Conservation (phyloP, 441 rosid species). For the Brassica hybrid region DNA sequence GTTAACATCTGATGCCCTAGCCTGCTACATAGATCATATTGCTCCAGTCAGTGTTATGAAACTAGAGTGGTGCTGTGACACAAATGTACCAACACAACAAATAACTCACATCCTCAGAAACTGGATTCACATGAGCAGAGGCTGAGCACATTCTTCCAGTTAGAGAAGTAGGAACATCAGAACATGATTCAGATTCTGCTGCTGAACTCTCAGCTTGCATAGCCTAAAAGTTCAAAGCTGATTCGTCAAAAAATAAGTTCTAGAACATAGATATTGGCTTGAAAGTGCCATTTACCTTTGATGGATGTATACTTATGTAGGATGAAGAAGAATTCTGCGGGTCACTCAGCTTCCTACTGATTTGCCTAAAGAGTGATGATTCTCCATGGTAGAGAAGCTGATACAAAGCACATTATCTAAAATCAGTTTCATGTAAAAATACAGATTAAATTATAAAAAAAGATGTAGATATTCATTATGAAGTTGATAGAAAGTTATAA, state of each 20-base stretch:
- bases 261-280: conserved; percentile 14
- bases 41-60: conserved; percentile 13
- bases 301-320: conserved; percentile 53
- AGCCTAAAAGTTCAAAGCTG: conserved; percentile 49
- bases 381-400: conserved; percentile 77
- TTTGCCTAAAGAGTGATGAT: conserved; percentile 66
- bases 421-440: conserved; percentile 32
- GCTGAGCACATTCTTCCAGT: conserved; percentile 49
- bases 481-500: conserved; percentile 11
- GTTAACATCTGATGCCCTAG: conserved; percentile 59
- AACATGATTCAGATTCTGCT: conserved; percentile 71
- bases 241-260: conserved; percentile 6
- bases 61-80: conserved; percentile 11
- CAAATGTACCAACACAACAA: conserved; percentile 32
- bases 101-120: conserved; percentile 73
- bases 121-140: conserved; percentile 55
- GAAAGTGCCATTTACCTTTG: conserved; percentile 53
- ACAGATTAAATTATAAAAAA: neutral
- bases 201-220: conserved; percentile 55
- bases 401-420: conserved; percentile 31
- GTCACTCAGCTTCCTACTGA: conserved; percentile 59
- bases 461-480: too few relatives aligned
- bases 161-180: conserved; percentile 52
- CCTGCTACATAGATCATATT: conserved; percentile 48
- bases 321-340: conserved; percentile 55